These are phyloP conservation scores for Talinum fruticosum DNA, from an alignment of 148 eudicot genomes.

Conservation along the genomic window DNA sequence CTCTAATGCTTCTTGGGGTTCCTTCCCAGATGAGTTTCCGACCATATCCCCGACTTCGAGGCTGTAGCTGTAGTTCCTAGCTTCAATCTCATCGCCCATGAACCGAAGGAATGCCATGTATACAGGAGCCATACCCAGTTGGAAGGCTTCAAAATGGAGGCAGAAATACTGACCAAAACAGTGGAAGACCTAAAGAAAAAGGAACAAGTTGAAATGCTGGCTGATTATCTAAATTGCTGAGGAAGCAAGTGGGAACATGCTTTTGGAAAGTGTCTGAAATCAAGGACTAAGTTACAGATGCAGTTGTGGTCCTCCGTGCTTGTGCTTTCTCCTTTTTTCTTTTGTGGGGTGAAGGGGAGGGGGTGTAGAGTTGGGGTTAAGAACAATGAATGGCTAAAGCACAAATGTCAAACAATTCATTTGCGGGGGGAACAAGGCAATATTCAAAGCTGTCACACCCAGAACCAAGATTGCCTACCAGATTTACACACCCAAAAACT, in stretches of 20 bases:
- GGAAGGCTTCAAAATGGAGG: constrained; percentile 88
- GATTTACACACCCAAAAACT: too few species aligned
- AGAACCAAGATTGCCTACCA: too few species aligned
- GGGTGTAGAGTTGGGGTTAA: too few species aligned
- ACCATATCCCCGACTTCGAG: constrained; percentile 80
- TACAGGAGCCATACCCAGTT: constrained; percentile 85
- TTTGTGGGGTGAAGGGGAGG: too few species aligned
- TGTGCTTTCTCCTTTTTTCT: too few species aligned
- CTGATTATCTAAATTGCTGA: background rate
- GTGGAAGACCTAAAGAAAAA: constrained; percentile 59
- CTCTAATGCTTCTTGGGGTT: constrained; percentile 76
- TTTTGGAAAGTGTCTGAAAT: background rate
- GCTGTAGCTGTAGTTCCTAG: constrained; percentile 76
- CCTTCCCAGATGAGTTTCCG: constrained; percentile 80
- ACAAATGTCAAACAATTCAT: too few species aligned
- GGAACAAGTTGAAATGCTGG: background rate
- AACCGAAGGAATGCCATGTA: constrained; percentile 87
- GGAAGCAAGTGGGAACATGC: background rate
- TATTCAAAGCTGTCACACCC: too few species aligned
- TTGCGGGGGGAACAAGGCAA: too few species aligned
- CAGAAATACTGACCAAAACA: constrained; percentile 85
- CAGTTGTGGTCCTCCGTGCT: too few species aligned
- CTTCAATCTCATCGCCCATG: constrained; percentile 84
- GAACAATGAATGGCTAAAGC: too few species aligned
- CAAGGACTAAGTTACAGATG: background rate